These are phyloP conservation scores for Beauveria bassiana DNA, from an alignment of 2,329 filamentous ascomycete species.

Conservation along the genomic window DNA sequence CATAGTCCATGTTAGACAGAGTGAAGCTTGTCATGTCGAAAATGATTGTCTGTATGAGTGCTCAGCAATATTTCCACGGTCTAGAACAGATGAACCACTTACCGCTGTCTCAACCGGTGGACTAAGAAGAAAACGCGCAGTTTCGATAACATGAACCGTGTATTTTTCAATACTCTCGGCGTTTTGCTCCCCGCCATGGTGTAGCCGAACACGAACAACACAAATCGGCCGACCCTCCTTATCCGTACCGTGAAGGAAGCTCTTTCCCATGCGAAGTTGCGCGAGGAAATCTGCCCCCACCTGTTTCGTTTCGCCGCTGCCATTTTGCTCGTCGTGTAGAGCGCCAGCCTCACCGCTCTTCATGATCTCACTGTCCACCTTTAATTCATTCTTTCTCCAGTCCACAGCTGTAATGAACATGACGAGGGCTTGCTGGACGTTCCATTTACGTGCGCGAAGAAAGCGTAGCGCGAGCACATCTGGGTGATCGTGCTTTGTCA, in stretches of 20 bases:
- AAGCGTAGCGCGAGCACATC: slow-evolving; percentile 79
- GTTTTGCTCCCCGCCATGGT: slow-evolving; percentile 73
- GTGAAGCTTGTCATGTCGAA: slow-evolving; percentile 96
- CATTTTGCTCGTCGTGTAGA: slow-evolving; percentile 47
- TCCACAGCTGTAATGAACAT: slow-evolving; percentile 94
- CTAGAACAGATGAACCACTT: slow-evolving; percentile 33
- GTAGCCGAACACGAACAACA: slow-evolving; percentile 73
- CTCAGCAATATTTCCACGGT: slow-evolving; percentile 16
- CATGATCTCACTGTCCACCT: slow-evolving; percentile 86
- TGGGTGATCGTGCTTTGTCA: slow-evolving; percentile 93
- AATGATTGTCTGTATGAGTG: slow-evolving; percentile 60
- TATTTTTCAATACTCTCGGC: slow-evolving; percentile 78
- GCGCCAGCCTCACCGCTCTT: slow-evolving; percentile 63
- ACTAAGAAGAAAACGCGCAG: slow-evolving; percentile 72
- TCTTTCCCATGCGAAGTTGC: slow-evolving; percentile 86
- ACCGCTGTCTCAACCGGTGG: slow-evolving; percentile 86
- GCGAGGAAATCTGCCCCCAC: slow-evolving; percentile 67
- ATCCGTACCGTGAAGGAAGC: slow-evolving; percentile 81
- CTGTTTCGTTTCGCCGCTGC: slow-evolving; percentile 56
- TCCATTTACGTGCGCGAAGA: slow-evolving; percentile 88
- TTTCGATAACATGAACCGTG: slow-evolving; percentile 92
- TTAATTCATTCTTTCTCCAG: slow-evolving; percentile 77
- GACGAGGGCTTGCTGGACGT: slow-evolving; percentile 82
- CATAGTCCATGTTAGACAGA: slow-evolving; percentile 96
- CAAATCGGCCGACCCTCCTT: slow-evolving; percentile 81